phyloP scores from a whole-genome alignment of 2,329 filamentous ascomycete genomes.

The Hypoxylon sp. region DNA sequence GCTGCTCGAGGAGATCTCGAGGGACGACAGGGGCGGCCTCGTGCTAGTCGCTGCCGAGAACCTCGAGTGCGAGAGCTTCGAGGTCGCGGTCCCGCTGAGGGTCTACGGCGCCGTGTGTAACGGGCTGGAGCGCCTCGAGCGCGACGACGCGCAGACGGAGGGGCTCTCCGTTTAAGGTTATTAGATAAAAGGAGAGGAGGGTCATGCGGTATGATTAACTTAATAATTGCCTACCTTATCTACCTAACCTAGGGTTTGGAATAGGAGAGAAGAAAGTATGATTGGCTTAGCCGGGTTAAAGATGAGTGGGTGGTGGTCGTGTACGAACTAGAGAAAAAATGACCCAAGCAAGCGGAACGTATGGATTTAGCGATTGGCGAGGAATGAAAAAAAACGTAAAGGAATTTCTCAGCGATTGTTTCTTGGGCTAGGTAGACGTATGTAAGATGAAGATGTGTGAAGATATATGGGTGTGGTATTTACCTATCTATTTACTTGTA shows the following conservation, averaged over 20 bases:
- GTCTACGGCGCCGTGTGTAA: conserved; percentile 77
- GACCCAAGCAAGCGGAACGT: conserved; percentile 13
- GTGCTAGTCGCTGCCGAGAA: conserved; percentile 83
- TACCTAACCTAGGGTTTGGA: not conserved
- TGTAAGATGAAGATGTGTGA: not conserved
- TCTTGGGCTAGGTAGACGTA: conserved; percentile 8
- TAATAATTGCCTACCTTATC: not conserved
- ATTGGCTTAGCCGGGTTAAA: too few species aligned
- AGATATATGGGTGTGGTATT: not conserved
- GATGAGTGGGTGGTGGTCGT: too few species aligned
- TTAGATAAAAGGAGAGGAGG: too few species aligned
- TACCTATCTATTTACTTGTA: conserved; percentile 2
- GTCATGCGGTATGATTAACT: conserved; percentile 44
- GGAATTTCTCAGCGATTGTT: not conserved
- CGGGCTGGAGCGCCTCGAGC: conserved; percentile 66
- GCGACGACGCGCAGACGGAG: conserved; percentile 65
- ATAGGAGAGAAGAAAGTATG: not conserved
- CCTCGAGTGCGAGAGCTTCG: conserved; percentile 87
- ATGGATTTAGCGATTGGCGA: conserved; percentile 19
- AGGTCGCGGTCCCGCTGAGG: conserved; percentile 84
- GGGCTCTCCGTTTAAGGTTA: too few species aligned
- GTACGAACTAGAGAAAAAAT: not conserved
- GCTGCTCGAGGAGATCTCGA: conserved; percentile 82
- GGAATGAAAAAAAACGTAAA: conserved; percentile 1
- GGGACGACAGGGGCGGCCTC: conserved; percentile 79